Evolutionary conservation across 2,329 filamentous ascomycete species (phyloP), one percentile per base, ranked within the genome.

Genomic region (Mollisiaceae sp.): DNA sequence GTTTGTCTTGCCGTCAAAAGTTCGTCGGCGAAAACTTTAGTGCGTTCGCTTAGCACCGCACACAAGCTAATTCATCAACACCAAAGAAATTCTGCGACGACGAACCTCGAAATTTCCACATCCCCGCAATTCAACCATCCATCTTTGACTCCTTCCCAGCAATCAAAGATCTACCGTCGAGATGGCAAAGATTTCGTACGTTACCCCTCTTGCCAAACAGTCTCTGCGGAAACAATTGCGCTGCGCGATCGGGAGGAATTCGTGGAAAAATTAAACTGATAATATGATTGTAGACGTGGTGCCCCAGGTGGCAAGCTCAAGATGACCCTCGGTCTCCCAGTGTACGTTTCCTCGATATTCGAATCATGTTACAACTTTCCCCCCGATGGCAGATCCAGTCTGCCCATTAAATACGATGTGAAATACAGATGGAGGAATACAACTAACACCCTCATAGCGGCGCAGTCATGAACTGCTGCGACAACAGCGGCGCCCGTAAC

Each of bases 311-410:
- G 96, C 92, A 99, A 99, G 92, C 92, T 98, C 80, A 98, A 97
- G 92, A 99, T 99, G 95, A 97, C 95, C 83, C 93, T 99, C 85
- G 95, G 93, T 97, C 93, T 99, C 79, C 95, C 95, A 85, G 93
- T 97, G 94, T 97, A 97, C 83, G 93, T 92, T 45, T 35, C 11
- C n/a, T 36, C 41, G 27, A 9, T 8, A 38, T 39, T 61, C n/a
- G 55, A 43, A 39, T 60, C 4, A 8, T 27, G 36, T 41, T 38
- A 27, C 39, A 11, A 4, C 18, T 27, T 41, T 36, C 38, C 38
- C 32, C 58, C 27, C 39, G 41, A 59, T 55, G 14, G 36, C 35
- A 62, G 36, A 61, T 27, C n/a, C 43, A 27, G 24, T 35, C 36
- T 24, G 45, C 20, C 45, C 4, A 24, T 27, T 20, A 4, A 1